Evolutionary conservation across 768 basidiomycete species (phyloP), one percentile per base, ranked within the genome.

Genomic region (Phaeotremella skinneri): DNA sequence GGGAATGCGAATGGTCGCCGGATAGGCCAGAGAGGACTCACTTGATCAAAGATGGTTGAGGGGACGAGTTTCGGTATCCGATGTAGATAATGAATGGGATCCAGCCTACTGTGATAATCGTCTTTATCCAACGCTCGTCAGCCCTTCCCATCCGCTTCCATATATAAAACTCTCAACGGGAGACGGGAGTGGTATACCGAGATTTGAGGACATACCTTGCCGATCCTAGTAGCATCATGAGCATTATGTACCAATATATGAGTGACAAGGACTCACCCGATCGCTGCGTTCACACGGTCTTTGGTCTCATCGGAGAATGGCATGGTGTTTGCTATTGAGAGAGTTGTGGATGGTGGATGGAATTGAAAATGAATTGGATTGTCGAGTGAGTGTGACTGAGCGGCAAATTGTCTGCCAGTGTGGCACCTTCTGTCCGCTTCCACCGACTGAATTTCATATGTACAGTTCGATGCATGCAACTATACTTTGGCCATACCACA

Each of bases 31-130:
- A 39, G n/a, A 17, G 4, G n/a, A 84, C 90, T 69, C 55, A 94
- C 92, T 96, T 93, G 79, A 94, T 94, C 72, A 97, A 81, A 37
- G 91, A 91, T 20, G 93, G 93, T 68, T 92, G 90, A 29, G 93
- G 93, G 74, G 88, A 90, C 74, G 90, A 92, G 67, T 88, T 82
- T 53, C 88, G 89, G 81, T 89, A 96, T 32, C 93, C 94, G 73
- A 96, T 83, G 78, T 92, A 96, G 71, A 98, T 93, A 72, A 98
- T 90, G 74, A 93, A 80, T 30, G 94, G 94, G 72, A 98, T 91
- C 91, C 93, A 98, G 64, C 87, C 87, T 68, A 92, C 96, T 79
- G 96, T 91, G 53, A 96, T 75, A 69, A 92, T 82, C 59, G 88
- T 91, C 92, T 96, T 27, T 7, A 23, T 16, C 14, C 14, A 27